Base-by-base conservation (phyloP, 2,329 filamentous ascomycete species). In the Stromatinia cepivora region DNA sequence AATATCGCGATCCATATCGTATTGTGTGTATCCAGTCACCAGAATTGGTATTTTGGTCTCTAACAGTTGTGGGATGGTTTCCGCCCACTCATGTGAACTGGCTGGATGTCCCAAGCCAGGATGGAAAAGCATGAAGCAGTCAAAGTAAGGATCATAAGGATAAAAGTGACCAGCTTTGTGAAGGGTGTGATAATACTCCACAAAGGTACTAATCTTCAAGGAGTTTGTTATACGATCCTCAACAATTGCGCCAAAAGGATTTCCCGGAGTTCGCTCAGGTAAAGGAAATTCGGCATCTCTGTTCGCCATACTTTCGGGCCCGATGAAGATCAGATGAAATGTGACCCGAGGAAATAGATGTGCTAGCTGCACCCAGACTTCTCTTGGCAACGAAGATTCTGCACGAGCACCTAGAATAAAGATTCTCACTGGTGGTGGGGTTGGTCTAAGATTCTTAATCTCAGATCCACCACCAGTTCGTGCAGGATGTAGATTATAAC, bases 141-240 rank as follows among this genome's bases (percentile, higher is more conserved):
- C 95, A 80, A 99, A 97, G 82, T 99, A 99, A 0, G 95, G 95
- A 78, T 99, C 95, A 78, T 96, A 97, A 0, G 96, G 95, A 70
- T 92, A 88, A 82, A 98, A 99, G 78, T 94, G 87, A 61, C 93
- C 91, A 0, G 94, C 92, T 79, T 93, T 88, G 82, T 99, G 94
- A 75, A 99, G 87, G 3, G 92, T 98, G 81, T 99, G 94, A 83
- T 96, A 99, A 82, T 99, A 97, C 76, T 99, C 95, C 65, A 98
- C 94, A 77, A 94, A 97, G 0, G 96, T 99, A 79, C 91, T 95
- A 77, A 99, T 97, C 84, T 99, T 99, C 88, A 98, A 89, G 74
- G 91, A 90, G 68, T 91, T 89, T 78, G 91, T 92, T 11, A 99
- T 86, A 66, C 94, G 89, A 79, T 97, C 94, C 81, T 99, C 96